Evolutionary conservation across 306 rosid genomes (phyloP).

Genomic region (Cajanus cajan): DNA sequence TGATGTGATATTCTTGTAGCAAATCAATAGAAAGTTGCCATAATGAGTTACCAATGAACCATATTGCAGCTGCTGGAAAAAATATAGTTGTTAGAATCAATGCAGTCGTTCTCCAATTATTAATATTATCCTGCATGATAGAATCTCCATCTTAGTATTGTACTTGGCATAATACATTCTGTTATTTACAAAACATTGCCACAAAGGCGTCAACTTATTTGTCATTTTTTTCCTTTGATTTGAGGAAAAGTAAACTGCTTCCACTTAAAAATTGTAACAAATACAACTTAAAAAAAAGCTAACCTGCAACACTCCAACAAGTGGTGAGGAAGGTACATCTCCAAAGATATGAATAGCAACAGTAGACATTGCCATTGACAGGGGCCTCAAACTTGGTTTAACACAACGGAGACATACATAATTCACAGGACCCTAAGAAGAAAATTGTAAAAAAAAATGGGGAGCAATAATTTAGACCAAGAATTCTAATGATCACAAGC

Average conservation of each 20-base stretch:
- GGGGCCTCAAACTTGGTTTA: slow-evolving; percentile 80
- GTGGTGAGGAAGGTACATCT: slow-evolving; percentile 92
- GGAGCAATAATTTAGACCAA: not conserved
- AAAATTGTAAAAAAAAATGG: slow-evolving; percentile 3
- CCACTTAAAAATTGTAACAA: not conserved
- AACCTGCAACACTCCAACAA: slow-evolving; percentile 86
- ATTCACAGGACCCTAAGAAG: slow-evolving; percentile 83
- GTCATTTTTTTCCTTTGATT: not conserved
- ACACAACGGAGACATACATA: slow-evolving; percentile 76
- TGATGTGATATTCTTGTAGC: not conserved
- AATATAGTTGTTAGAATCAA: slow-evolving; percentile 72
- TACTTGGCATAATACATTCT: not conserved
- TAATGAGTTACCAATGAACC: slow-evolving; percentile 71
- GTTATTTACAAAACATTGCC: not conserved
- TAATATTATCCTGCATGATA: slow-evolving; percentile 57
- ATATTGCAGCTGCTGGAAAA: slow-evolving; percentile 68
- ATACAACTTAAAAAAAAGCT: slow-evolving; percentile 13
- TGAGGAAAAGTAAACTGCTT: not conserved
- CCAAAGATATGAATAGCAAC: slow-evolving; percentile 90
- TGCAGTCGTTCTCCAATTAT: slow-evolving; percentile 80
- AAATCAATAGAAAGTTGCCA: slow-evolving; percentile 10
- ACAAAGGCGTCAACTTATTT: not conserved
- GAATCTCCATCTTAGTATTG: not conserved
- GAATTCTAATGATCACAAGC: not conserved
- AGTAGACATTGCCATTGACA: slow-evolving; percentile 87